phyloP scores from a whole-genome alignment of 2,329 filamentous ascomycete genomes.

The Claviceps fusiformis region DNA sequence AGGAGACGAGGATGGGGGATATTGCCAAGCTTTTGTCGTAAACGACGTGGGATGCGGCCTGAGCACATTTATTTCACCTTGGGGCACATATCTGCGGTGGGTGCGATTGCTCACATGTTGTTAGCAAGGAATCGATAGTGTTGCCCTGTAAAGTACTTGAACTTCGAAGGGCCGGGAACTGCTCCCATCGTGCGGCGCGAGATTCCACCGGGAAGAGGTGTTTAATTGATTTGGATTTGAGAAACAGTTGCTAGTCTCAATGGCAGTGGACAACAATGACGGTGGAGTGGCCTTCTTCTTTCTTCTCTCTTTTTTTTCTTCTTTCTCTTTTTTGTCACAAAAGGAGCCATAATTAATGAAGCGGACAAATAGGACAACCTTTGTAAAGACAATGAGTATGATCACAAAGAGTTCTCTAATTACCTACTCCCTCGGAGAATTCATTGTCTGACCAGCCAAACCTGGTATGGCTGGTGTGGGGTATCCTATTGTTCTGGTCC shows the following conservation, averaged over 20 bases:
- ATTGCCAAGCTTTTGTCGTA: constrained; percentile 33
- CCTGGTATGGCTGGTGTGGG: not conserved
- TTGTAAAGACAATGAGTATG: not conserved
- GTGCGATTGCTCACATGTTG: not conserved
- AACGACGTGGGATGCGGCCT: not conserved
- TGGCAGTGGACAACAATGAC: not conserved
- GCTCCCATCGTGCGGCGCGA: not conserved
- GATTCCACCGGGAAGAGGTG: not conserved
- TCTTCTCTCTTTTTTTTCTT: too few relatives aligned
- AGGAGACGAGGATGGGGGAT: constrained; percentile 44
- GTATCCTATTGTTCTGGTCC: not conserved
- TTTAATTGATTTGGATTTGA: not conserved
- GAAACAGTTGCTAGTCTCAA: too few relatives aligned
- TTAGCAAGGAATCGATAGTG: not conserved
- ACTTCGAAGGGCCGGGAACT: not conserved
- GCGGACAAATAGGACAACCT: not conserved
- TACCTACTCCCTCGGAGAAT: not conserved
- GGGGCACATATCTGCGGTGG: not conserved
- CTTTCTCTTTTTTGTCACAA: not conserved
- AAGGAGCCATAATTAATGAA: too few relatives aligned
- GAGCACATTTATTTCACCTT: not conserved
- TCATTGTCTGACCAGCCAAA: too few relatives aligned
- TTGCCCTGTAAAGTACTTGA: too few relatives aligned
- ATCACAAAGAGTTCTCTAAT: not conserved
- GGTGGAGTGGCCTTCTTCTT: too few relatives aligned